phyloP scores from a whole-genome alignment of 306 rosid species.

The Carpinus viminea region DNA sequence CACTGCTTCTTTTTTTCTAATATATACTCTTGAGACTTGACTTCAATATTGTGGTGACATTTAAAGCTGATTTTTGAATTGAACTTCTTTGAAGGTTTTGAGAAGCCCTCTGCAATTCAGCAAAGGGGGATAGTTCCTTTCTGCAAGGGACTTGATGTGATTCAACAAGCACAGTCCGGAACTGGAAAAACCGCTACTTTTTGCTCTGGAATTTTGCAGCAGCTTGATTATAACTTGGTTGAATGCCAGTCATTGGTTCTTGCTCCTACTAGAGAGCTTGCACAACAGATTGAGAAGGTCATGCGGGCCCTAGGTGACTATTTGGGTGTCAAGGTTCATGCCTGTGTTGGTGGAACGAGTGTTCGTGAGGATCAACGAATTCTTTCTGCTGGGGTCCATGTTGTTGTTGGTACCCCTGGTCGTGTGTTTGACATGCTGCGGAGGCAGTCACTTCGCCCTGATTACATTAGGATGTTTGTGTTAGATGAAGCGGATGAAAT shows the following conservation, averaged over 20 bases:
- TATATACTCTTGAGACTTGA: not conserved
- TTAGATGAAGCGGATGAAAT: constrained; percentile 81
- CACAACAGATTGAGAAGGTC: constrained; percentile 81
- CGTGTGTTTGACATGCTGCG: constrained; percentile 74
- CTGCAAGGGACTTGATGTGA: constrained; percentile 74
- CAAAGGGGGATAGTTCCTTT: constrained; percentile 83
- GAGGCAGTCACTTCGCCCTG: constrained; percentile 62
- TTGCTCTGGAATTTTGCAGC: constrained; percentile 80
- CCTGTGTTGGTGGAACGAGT: constrained; percentile 76
- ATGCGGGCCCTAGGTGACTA: constrained; percentile 76
- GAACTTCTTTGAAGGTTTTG: constrained; percentile 52
- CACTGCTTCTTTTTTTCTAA: constrained; percentile 1
- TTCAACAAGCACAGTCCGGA: constrained; percentile 80
- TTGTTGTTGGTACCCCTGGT: constrained; percentile 77
- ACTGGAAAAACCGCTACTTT: constrained; percentile 79
- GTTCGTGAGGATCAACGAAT: constrained; percentile 67
- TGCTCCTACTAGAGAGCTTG: constrained; percentile 81
- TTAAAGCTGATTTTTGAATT: constrained; percentile 13
- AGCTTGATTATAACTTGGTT: constrained; percentile 61
- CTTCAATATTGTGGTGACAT: constrained; percentile 3
- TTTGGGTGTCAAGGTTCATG: constrained; percentile 78
- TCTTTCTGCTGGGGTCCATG: constrained; percentile 63
- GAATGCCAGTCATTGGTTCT: constrained; percentile 80
- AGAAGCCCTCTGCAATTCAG: constrained; percentile 84
- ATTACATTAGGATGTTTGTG: constrained; percentile 58